Evolutionary conservation across 306 rosid genomes (phyloP).

Genomic region (Citrullus mucosospermus): DNA sequence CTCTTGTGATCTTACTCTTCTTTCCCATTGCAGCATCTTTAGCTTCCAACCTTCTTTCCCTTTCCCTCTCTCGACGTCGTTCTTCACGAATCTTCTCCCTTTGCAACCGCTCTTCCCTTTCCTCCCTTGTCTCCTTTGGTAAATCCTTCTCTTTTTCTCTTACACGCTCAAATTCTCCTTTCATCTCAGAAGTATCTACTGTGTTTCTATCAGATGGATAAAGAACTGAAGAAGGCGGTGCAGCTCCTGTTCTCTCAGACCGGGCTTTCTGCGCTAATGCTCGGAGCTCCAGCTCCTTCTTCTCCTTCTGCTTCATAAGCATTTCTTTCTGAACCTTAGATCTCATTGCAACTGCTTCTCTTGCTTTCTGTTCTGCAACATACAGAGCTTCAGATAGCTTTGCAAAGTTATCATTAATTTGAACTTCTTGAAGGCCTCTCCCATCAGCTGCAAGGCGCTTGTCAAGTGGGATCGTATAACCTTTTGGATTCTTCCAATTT

Average conservation of each 20-base stretch:
- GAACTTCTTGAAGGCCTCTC: constrained; percentile 83
- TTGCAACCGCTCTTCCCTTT: constrained; percentile 45
- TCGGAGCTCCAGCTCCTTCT: constrained; percentile 72
- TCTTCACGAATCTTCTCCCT: constrained; percentile 83
- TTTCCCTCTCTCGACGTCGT: constrained; percentile 70
- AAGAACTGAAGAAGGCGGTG: constrained; percentile 28
- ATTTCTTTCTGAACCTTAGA: constrained; percentile 83
- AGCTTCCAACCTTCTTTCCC: constrained; percentile 83
- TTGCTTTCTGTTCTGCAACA: constrained; percentile 87
- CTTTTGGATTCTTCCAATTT: constrained; percentile 90
- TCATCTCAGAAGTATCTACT: constrained; percentile 35
- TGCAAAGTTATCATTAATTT: constrained; percentile 72
- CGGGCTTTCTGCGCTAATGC: constrained; percentile 75
- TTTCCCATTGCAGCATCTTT: constrained; percentile 88
- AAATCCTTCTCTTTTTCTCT: constrained; percentile 47
- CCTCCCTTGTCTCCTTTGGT: constrained; percentile 57
- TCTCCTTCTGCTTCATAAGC: constrained; percentile 75
- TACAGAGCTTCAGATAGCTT: constrained; percentile 73
- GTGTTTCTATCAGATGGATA: constrained; percentile 28
- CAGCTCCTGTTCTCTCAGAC: constrained; percentile 60
- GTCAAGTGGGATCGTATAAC: constrained; percentile 78
- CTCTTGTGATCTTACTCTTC: constrained; percentile 86
- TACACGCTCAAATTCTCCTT: constrained; percentile 42
- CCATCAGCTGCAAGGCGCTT: constrained; percentile 88
- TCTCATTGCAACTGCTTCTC: constrained; percentile 84